Base-by-base conservation (phyloP, 2,329 filamentous ascomycete species). In the Paecilomyces variotii region DNA sequence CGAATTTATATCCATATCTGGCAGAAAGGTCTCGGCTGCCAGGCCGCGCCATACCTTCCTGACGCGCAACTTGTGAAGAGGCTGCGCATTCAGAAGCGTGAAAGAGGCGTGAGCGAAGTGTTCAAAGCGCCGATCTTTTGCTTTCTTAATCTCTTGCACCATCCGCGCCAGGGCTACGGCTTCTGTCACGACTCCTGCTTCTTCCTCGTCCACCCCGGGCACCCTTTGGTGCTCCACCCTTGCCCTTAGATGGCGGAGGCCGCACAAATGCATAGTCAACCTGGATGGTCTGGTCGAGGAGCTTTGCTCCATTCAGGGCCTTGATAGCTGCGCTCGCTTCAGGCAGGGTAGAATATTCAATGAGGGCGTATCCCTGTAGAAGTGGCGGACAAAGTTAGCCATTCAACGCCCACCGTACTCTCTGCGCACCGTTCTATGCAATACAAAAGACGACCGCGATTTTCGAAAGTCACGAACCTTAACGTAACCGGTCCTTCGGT, bases 211-310 rank as follows among this genome's bases (percentile, higher is more conserved):
- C 71, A 52, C 74, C 75, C 55, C 74, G 71, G 10, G 66, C 72
- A 49, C 70, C 77, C 64, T 82, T 82, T 57, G 67, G 65, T 53
- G 64, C 70, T 27, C 70, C 72, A 54, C 64, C 69, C 58, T 78
- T 77, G 30, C 69, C 71, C 64, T 79, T 79, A 4, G 75, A 76
- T 51, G 79, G 74, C 4, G 78, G 81, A n/a, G 84, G 84, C 54
- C 85, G 78, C 56, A 87, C 85, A 67, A 87, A 87, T 1, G 84
- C 85, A 64, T 83, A 87, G 71, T 87, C 85, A 53, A 87, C 85
- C 12, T 75, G 73, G 60, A 87, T 79, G n/a, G 83, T 85, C 72
- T 87, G 84, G 61, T 87, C 85, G 28, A 87, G 81, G 55, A 87
- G 72, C 69, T 87, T 84, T 56, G 80, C 73, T 53, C 79, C 82